Base-by-base conservation (phyloP, 2,329 filamentous ascomycete genomes). In the Huntiella bhutanensis region DNA sequence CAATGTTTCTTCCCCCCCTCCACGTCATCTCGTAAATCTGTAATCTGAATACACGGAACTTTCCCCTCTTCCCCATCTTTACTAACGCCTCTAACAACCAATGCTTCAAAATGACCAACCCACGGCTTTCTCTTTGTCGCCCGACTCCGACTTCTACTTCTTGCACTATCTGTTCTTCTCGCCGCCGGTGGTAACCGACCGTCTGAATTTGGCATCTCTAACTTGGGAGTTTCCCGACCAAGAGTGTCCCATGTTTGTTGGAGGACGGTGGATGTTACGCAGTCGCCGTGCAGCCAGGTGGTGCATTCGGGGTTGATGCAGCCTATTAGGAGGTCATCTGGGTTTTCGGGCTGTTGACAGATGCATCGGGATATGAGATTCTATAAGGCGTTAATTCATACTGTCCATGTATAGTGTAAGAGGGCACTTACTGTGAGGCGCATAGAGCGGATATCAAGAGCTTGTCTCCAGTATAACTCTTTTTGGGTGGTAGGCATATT, bases 391-490 rank as follows among this genome's bases (percentile, higher is more conserved):
- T 19, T 3, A 11, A 55, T 59, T 57, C 59, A 53, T 42, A 46
- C 32, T 8, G 16, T 2, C 33, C 15, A 33, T 17, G 8, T 35
- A 10, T 32, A 12, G 15, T 4, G 4, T 6, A 12, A 33, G 17
- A 35, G 34, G 7, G 7, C 16, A 57, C 71, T 54, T 64, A 77
- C 75, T 43, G 74, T 76, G 17, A 78, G 64, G 52, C 75, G 70
- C 48, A 67, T 61, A 33, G 65, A 73, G 38, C 68, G 62, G 45
- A 71, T 67, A 53, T 80, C 71, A 28, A 75, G 69, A 0, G 71
- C 74, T 55, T 80, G 76, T 15, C 76, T 64, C 74, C 75, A 80
- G 55, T 77, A 80, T 3, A 78, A 59, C 11, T 67, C 69, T 48
- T 67, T 63, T 49, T 74, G 69, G 0, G 73, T 65, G 8, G 22